Conservation (phyloP, 306 rosid genomes). For the Prunus mira region DNA sequence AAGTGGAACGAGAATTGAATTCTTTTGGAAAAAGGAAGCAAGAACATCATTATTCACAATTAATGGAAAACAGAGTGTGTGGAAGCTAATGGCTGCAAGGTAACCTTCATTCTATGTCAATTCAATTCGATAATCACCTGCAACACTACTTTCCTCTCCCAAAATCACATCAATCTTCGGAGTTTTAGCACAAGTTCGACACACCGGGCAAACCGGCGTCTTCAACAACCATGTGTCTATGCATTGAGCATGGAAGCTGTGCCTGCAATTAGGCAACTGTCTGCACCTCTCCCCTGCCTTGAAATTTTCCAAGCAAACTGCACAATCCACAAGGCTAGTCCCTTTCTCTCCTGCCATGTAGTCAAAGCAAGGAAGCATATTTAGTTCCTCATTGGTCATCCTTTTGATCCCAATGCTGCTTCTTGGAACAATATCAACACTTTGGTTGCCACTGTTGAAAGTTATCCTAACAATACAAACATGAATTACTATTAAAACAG, state of each 20-base stretch:
- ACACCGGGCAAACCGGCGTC: constrained; percentile 49
- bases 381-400: constrained; percentile 39
- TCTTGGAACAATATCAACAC: constrained; percentile 14
- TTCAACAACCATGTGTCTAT: constrained; percentile 43
- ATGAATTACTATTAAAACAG: constrained; percentile 53
- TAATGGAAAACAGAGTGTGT: background rate
- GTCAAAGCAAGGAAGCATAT: constrained; percentile 48
- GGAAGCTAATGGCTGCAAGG: background rate
- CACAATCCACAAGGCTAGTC: constrained; percentile 31
- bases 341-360: constrained; percentile 20
- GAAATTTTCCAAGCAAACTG: constrained; percentile 47
- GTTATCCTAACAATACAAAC: constrained; percentile 37
- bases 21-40: background rate
- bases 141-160: constrained; percentile 24
- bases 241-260: constrained; percentile 46
- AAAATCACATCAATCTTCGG: constrained; percentile 16
- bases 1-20: background rate
- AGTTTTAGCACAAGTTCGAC: constrained; percentile 31
- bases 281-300: constrained; percentile 49
- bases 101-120: constrained; percentile 1
- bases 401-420: constrained; percentile 12
- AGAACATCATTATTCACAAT: background rate
- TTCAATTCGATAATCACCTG: constrained; percentile 5
- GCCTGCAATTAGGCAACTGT: constrained; percentile 42
- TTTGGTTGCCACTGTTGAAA: constrained; percentile 24